Conservation (phyloP, 306 rosid genomes). For the Clitoria ternatea region DNA sequence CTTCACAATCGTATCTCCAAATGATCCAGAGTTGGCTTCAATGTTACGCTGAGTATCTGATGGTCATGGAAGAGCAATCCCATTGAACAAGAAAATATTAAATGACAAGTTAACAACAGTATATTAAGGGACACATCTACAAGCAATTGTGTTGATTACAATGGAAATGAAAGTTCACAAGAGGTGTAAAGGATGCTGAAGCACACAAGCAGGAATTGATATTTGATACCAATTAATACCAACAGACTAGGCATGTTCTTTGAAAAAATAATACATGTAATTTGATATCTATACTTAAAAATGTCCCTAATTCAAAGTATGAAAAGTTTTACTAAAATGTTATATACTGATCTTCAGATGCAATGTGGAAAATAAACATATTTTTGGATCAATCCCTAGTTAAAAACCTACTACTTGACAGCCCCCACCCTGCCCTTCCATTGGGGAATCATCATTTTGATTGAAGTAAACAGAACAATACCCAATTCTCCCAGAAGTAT, state of each 20-base stretch:
- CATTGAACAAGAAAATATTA: conserved; percentile 20
- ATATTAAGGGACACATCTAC: background rate
- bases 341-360: background rate
- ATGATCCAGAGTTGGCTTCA: conserved; percentile 63
- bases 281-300: background rate
- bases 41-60: conserved; percentile 81
- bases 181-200: background rate
- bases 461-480: background rate
- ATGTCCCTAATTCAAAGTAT: background rate
- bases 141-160: background rate
- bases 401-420: background rate
- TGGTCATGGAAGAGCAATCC: conserved; percentile 32
- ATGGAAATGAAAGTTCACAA: conserved; percentile 2
- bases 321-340: background rate
- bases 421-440: background rate
- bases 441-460: background rate
- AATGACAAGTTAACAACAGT: background rate
- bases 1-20: conserved; percentile 72
- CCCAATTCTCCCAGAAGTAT: background rate
- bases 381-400: background rate
- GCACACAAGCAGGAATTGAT: background rate
- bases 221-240: no score
- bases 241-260: background rate
- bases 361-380: background rate
- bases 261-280: background rate